Evolutionary conservation across 148 eudicot genomes (phyloP).

Genomic region (Talinum fruticosum): DNA sequence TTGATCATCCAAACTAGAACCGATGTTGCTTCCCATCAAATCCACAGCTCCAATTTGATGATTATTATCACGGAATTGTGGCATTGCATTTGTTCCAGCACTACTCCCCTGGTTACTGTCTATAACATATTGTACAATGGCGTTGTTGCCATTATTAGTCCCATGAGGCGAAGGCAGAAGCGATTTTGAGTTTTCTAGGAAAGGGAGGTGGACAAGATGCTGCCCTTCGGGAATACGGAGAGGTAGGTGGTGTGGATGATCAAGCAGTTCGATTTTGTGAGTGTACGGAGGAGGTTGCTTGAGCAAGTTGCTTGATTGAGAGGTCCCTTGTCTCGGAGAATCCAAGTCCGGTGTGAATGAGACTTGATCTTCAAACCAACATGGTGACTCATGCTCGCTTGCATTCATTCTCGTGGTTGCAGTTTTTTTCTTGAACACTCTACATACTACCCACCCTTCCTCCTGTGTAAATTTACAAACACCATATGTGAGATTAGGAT

Average conservation of each 20-base stretch:
- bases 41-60: neutral
- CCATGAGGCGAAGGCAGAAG: constrained; percentile 12
- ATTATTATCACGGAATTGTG: constrained; percentile 18
- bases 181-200: constrained; percentile 22
- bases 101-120: constrained; percentile 31
- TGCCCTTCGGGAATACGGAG: constrained; percentile 45
- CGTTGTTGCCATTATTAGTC: constrained; percentile 16
- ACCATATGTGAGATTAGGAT: neutral
- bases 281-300: constrained; percentile 29
- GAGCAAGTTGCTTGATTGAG: constrained; percentile 28
- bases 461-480: constrained; percentile 37
- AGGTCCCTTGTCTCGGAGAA: constrained; percentile 41
- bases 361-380: constrained; percentile 72
- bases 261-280: constrained; percentile 47
- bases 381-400: constrained; percentile 57
- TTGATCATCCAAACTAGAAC: neutral
- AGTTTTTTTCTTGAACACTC: constrained; percentile 73
- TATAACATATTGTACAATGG: constrained; percentile 24
- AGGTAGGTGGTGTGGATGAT: constrained; percentile 22
- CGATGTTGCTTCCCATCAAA: neutral
- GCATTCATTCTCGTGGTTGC: constrained; percentile 40
- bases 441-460: constrained; percentile 91
- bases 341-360: constrained; percentile 59
- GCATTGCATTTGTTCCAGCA: no score
- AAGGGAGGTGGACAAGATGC: constrained; percentile 28